Evolutionary conservation across 2,329 filamentous ascomycete species (phyloP).

Genomic region (Pleoardoris graminearum): DNA sequence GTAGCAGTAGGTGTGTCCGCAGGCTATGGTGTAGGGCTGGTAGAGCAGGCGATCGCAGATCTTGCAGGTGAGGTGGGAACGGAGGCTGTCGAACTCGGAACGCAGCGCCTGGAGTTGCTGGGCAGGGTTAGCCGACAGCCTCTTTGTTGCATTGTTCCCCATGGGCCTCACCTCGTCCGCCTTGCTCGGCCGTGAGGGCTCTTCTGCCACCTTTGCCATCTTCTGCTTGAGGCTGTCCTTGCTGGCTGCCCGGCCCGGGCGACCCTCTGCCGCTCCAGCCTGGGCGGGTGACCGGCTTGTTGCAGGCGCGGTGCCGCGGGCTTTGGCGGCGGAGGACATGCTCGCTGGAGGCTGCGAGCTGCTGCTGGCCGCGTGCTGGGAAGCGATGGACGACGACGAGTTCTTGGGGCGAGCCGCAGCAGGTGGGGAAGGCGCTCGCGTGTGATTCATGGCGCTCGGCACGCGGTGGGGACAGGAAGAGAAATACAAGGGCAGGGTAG

Average conservation of each 20-base stretch:
- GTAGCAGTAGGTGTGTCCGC: constrained; percentile 75
- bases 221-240: constrained; percentile 47
- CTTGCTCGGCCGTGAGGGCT: constrained; percentile 34
- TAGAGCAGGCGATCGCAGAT: constrained; percentile 71
- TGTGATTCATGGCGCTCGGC: constrained; percentile 32
- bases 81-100: constrained; percentile 63
- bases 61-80: constrained; percentile 65
- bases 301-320: constrained; percentile 33
- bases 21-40: constrained; percentile 69
- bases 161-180: constrained; percentile 38
- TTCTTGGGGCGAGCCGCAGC: constrained; percentile 34
- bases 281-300: constrained; percentile 35
- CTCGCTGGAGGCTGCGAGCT: constrained; percentile 23
- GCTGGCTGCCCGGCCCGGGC: constrained; percentile 38
- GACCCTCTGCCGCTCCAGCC: constrained; percentile 24
- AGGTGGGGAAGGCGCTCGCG: constrained; percentile 38
- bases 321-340: constrained; percentile 31
- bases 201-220: constrained; percentile 40
- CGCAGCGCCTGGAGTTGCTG: constrained; percentile 46
- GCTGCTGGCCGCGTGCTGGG: constrained; percentile 26
- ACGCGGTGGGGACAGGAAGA: constrained; percentile 13
- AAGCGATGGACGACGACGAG: constrained; percentile 32
- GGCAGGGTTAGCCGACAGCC: constrained; percentile 25
- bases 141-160: constrained; percentile 15
- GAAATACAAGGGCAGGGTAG: neutral